Evolutionary conservation across 2,329 filamentous ascomycete genomes (phyloP).

Genomic region (Fusarium nurragi): DNA sequence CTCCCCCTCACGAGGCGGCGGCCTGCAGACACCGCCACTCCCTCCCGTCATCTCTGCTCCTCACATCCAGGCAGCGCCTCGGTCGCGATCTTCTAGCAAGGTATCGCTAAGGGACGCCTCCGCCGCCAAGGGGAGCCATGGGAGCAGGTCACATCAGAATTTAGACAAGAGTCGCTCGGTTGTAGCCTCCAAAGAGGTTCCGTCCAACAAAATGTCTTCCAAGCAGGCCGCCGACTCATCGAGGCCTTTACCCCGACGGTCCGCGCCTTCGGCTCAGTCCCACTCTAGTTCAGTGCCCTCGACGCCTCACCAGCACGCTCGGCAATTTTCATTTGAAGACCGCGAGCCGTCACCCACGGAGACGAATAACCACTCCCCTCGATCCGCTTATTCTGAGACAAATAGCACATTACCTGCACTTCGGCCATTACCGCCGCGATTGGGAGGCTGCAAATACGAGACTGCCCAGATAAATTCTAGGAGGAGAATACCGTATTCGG

Average conservation of each 20-base stretch:
- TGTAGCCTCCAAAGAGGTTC: slow-evolving; percentile 66
- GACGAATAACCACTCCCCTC: slow-evolving; percentile 82
- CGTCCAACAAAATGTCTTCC: slow-evolving; percentile 62
- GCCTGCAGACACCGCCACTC: slow-evolving; percentile 65
- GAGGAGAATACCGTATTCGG: slow-evolving; percentile 89
- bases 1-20: slow-evolving; percentile 64
- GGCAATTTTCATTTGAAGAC: slow-evolving; percentile 83
- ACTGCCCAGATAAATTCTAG: slow-evolving; percentile 83
- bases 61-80: slow-evolving; percentile 64
- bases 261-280: slow-evolving; percentile 47
- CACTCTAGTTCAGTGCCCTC: slow-evolving; percentile 92
- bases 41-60: slow-evolving; percentile 65
- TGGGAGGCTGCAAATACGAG: slow-evolving; percentile 84
- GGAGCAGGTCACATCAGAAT: slow-evolving; percentile 68
- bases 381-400: slow-evolving; percentile 89
- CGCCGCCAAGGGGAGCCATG: slow-evolving; percentile 64
- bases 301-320: slow-evolving; percentile 88
- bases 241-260: slow-evolving; percentile 47
- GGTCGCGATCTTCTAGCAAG: slow-evolving; percentile 69
- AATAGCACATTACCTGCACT: slow-evolving; percentile 77
- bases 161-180: slow-evolving; percentile 69
- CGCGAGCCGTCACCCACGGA: slow-evolving; percentile 81
- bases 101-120: slow-evolving; percentile 64
- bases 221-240: slow-evolving; percentile 52
- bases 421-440: slow-evolving; percentile 68